A percentile compares a stretch with the other conserved stretches of the same genome.
Conservation (phyloP, 2,329 filamentous ascomycete genomes). For the Furcasterigmium sp. region DNA sequence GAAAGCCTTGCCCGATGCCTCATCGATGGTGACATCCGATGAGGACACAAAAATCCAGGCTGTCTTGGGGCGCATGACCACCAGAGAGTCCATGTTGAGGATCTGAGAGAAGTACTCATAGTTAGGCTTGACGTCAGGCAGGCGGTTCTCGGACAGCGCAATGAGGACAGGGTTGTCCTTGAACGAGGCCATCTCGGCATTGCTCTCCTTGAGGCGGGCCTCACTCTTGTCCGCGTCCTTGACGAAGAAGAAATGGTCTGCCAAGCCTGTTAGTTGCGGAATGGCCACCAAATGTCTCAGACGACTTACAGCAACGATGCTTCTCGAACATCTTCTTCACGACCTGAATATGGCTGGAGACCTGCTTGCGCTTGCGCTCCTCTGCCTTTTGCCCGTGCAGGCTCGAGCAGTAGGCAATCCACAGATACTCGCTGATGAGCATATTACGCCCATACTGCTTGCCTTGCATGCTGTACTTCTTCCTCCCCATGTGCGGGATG, state of each 20-base stretch:
- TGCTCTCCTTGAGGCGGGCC: conserved; percentile 34
- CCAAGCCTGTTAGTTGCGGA: conserved; percentile 1
- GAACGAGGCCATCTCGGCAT: conserved; percentile 47
- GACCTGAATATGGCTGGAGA: conserved; percentile 68
- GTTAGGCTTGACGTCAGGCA: conserved; percentile 55
- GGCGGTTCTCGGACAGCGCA: conserved; percentile 51
- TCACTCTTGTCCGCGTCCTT: conserved; percentile 49
- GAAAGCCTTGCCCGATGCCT: conserved; percentile 29
- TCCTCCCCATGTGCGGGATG: conserved; percentile 61
- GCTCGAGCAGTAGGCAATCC: conserved; percentile 42
- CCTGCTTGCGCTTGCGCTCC: conserved; percentile 55
- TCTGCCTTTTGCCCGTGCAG: conserved; percentile 41
- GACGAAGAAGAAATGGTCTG: conserved; percentile 57
- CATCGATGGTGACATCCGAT: conserved; percentile 44
- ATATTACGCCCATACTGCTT: conserved; percentile 64
- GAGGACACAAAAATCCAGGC: conserved; percentile 56
- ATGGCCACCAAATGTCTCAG: not conserved
- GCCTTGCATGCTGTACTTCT: conserved; percentile 60
- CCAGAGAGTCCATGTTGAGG: conserved; percentile 45
- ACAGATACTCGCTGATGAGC: conserved; percentile 65
- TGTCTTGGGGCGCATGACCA: conserved; percentile 51
- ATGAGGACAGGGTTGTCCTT: conserved; percentile 61
- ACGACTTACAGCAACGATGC: conserved; percentile 55
- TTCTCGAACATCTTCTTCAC: conserved; percentile 61
- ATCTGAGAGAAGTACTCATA: conserved; percentile 58